Base-by-base conservation (phyloP, 768 basidiomycete species). In the Podaxis sp. region DNA sequence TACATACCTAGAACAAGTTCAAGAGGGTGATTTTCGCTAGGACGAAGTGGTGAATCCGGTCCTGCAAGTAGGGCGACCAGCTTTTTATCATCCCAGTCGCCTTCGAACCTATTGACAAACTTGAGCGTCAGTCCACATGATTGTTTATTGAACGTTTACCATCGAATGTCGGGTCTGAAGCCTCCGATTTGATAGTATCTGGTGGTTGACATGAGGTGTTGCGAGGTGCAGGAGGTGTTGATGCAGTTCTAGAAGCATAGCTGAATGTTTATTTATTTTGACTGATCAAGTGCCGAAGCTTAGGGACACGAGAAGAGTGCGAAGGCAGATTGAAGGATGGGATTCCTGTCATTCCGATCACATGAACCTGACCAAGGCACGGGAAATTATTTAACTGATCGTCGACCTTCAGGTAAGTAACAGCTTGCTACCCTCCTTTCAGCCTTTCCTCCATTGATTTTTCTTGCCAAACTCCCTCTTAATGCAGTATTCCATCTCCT, bases 1-100 rank as follows among this genome's bases (percentile, higher is more conserved):
- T 3, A 25, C 50, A 48, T 62, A 83, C 82, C 82, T 36, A 83
- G 68, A 28, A 80, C 64, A 10, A 83, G 72, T 55, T 82, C 81
- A 9, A 81, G 40, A 0, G 72, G 65, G 5, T 27, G 63, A 13
- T 65, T 25, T 21, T 55, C 37, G 7, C 51, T 62, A 0, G 71
- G 63, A 36, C 74, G 65, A 10, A 82, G 66, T 3, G 71, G 73
- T 11, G 75, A 76, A 0, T 60, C 60, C 2, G 55, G 57, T 9
- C 68, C 64, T 1, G 66, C 66, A 14, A 82, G 65, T 1, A 68
- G 68, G 5, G 66, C 59, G 0, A 72, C 68, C 36, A 76, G 57
- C 4, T 65, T 68, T 57, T 73, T 77, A 40, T 81, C 75, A 57
- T 80, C 73, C 48, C 69, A 67, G 9, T 55, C 63, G 35, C 61